Evolutionary conservation across 1,284 basidiomycete species (phyloP).

Genomic region (Fomes fomentarius): DNA sequence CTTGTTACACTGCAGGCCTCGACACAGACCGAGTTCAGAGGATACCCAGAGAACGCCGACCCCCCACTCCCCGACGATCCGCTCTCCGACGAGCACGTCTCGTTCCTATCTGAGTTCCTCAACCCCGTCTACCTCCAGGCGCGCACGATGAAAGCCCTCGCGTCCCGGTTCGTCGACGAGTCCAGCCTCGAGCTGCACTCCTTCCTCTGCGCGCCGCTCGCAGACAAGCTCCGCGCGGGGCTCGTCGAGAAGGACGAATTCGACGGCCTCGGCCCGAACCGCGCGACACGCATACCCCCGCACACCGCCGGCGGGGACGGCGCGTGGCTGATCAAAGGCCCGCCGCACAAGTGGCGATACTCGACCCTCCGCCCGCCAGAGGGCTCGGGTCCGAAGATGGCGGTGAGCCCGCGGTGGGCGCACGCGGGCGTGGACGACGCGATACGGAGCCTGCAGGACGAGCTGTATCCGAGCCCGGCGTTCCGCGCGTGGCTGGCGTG

Average conservation of each 20-base stretch:
- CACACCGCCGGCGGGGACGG: constrained; percentile 60
- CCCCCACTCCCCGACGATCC: constrained; percentile 52
- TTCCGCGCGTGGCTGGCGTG: constrained; percentile 91
- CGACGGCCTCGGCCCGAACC: constrained; percentile 67
- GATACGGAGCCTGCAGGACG: constrained; percentile 68
- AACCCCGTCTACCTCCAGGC: constrained; percentile 90
- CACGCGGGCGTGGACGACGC: constrained; percentile 58
- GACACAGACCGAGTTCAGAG: constrained; percentile 60
- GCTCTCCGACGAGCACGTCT: constrained; percentile 63
- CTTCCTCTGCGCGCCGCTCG: constrained; percentile 76
- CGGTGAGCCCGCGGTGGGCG: constrained; percentile 53
- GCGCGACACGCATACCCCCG: constrained; percentile 57
- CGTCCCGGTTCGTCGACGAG: constrained; percentile 84
- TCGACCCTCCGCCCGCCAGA: constrained; percentile 54
- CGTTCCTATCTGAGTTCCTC: constrained; percentile 82
- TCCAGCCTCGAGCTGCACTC: constrained; percentile 91
- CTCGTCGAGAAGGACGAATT: constrained; percentile 66
- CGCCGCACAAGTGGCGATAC: constrained; percentile 95
- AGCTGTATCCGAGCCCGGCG: constrained; percentile 80
- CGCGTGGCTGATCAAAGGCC: constrained; percentile 81
- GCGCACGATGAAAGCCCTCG: constrained; percentile 81
- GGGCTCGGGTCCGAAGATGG: constrained; percentile 22
- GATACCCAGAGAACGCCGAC: constrained; percentile 52
- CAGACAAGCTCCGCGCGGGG: constrained; percentile 66
- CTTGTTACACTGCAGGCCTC: constrained; percentile 46